Percentiles rank a stretch among this genome's conserved stretches.
Evolutionary conservation across 2,329 filamentous ascomycete species (phyloP).

Genomic region (Scleromitrula shiraiana): DNA sequence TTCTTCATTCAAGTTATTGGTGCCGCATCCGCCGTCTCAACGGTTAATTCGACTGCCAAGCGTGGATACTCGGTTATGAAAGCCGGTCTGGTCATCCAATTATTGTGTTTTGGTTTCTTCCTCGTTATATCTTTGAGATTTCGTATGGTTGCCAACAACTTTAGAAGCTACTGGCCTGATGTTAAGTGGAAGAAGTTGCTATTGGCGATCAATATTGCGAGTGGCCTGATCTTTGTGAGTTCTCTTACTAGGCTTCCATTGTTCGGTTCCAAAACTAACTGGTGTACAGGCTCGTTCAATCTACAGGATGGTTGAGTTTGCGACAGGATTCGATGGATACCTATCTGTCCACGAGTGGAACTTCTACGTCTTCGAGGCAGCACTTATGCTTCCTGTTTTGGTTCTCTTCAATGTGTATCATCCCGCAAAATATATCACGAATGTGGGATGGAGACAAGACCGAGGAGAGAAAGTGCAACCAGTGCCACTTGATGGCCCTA

Average conservation of each 20-base stretch:
- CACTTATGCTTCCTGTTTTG: constrained; percentile 30
- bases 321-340: constrained; percentile 41
- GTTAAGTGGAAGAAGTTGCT: constrained; percentile 34
- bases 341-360: constrained; percentile 43
- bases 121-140: constrained; percentile 35
- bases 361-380: constrained; percentile 42
- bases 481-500: no score
- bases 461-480: constrained; percentile 1
- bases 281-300: constrained; percentile 33
- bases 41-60: constrained; percentile 33
- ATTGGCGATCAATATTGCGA: constrained; percentile 36
- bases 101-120: constrained; percentile 35
- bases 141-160: constrained; percentile 27
- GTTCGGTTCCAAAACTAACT: neutral
- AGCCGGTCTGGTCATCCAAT: constrained; percentile 35
- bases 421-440: constrained; percentile 33
- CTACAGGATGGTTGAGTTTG: constrained; percentile 44
- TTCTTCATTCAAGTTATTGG: constrained; percentile 39
- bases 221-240: constrained; percentile 38
- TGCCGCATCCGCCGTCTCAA: constrained; percentile 34
- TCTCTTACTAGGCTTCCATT: neutral
- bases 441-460: constrained; percentile 7
- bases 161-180: constrained; percentile 26
- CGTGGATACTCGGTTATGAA: constrained; percentile 36
- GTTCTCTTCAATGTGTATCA: constrained; percentile 42